Base-by-base conservation (phyloP, 1,284 basidiomycete genomes). In the Austroboletus niveus region DNA sequence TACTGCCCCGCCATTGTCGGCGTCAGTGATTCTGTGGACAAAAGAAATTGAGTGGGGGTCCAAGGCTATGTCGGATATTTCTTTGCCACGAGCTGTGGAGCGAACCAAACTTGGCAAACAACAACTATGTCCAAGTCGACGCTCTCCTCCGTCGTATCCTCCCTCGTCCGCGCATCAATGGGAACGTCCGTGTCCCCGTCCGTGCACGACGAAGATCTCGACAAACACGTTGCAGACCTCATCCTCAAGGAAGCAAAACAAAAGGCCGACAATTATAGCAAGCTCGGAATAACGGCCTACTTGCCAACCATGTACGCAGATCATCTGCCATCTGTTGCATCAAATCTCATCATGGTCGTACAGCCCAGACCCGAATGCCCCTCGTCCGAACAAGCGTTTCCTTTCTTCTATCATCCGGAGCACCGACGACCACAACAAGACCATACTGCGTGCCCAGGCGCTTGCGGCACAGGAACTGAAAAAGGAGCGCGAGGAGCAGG, bases 351-450 rank as follows among this genome's bases (percentile, higher is more conserved):
- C 15, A 52, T 46, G 31, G n/a, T 31, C n/a, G 15, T 48, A 38
- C 46, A 67, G 56, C 43, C 49, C 46, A 5, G 84, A 85, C 56
- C 78, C 74, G 51, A 89, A 85, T 62, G 85, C 81, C 1, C 91
- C 90, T 0, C 84, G 81, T 60, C 71, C 94, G n/a, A 96, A 96
- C 74, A 97, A 95, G 65, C 87, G 92, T 1, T 97, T 97, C 69
- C 75, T 97, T 20, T 82, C 85, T 0, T 86, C 87, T 24, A 92
- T 97, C 54, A 94, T 97, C 50, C 83, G 85, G 54, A 92, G 81
- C 57, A 95, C 94, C 4, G 93, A 94, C 64, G 92, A 94, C 51
- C 94, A 97, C 66, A 97, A 97, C 69, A 84, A 85, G 68, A 84
- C 88, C 12, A 75, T 97, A 17, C 72, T 94, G 9, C 79, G 84